Evolutionary conservation across 2,329 filamentous ascomycete species (phyloP).

Genomic region (Cercospora sojina): DNA sequence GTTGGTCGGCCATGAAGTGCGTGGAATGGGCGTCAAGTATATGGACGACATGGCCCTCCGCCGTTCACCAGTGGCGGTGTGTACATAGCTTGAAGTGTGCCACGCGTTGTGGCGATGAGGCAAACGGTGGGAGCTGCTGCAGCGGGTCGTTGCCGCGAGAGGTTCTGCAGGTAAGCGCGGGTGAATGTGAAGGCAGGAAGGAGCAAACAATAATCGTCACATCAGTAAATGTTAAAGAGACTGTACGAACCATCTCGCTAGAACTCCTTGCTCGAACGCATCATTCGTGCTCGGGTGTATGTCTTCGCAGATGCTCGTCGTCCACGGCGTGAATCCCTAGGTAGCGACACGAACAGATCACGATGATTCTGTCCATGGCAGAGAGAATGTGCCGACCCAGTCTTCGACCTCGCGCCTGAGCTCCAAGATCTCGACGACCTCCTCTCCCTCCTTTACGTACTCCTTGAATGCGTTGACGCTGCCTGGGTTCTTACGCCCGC

Average conservation of each 20-base stretch:
- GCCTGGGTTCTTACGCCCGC: slow-evolving; percentile 63
- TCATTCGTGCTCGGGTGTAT: background rate
- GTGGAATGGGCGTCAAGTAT: background rate
- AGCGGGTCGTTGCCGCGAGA: background rate
- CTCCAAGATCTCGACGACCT: slow-evolving; percentile 69
- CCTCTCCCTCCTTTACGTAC: slow-evolving; percentile 65
- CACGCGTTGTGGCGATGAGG: background rate
- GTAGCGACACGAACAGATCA: slow-evolving; percentile 6
- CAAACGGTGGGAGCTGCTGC: background rate
- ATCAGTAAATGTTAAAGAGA: slow-evolving; percentile 6
- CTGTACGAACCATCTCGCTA: slow-evolving; percentile 16
- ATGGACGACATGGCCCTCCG: background rate
- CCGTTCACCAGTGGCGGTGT: background rate
- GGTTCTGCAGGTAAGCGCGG: slow-evolving; percentile 7
- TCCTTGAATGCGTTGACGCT: slow-evolving; percentile 68
- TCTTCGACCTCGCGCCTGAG: slow-evolving; percentile 72
- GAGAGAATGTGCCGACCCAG: slow-evolving; percentile 72
- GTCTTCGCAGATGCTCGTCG: background rate
- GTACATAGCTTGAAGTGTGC: background rate
- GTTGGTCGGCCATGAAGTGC: background rate
- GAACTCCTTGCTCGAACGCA: slow-evolving; percentile 4
- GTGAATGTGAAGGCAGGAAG: slow-evolving; percentile 10
- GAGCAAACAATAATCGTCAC: background rate
- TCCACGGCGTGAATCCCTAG: background rate
- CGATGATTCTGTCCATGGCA: slow-evolving; percentile 58